Evolutionary conservation across 306 rosid species (phyloP).

Genomic region (Lagenaria siceraria): DNA sequence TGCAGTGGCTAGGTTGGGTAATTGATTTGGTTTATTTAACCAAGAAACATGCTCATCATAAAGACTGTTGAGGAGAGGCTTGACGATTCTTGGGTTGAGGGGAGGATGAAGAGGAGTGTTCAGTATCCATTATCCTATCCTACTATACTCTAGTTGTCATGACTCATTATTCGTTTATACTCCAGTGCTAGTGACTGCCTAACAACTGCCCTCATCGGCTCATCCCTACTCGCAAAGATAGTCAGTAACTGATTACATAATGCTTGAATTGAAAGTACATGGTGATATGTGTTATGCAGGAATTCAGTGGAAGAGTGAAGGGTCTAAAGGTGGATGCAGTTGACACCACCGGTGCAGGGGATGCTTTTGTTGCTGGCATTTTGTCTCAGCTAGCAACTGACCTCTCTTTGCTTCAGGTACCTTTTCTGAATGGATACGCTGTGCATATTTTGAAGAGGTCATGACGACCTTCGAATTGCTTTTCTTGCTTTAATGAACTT

Average conservation of each 20-base stretch:
- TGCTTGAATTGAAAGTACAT: background rate
- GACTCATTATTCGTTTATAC: background rate
- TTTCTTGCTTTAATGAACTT: background rate
- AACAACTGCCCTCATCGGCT: background rate
- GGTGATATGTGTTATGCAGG: constrained; percentile 35
- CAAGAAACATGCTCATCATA: background rate
- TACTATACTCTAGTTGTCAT: background rate
- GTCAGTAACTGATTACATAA: background rate
- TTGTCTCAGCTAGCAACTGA: constrained; percentile 64
- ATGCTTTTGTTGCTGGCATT: constrained; percentile 95
- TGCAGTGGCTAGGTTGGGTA: too few species aligned
- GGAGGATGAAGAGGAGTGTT: background rate
- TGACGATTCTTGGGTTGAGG: background rate
- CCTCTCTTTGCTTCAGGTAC: constrained; percentile 78
- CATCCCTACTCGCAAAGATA: background rate
- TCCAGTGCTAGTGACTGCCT: background rate
- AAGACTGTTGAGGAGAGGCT: background rate
- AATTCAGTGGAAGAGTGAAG: constrained; percentile 65
- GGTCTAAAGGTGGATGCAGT: constrained; percentile 81
- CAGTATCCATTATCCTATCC: background rate
- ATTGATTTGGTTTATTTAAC: background rate
- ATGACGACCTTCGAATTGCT: background rate
- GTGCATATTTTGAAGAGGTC: background rate
- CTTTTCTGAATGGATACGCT: background rate
- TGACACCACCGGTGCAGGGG: constrained; percentile 97